Evolutionary conservation across 148 eudicot genomes (phyloP), one percentile per base, ranked within the genome.

Genomic region (Amaranthus hypochondriacus): DNA sequence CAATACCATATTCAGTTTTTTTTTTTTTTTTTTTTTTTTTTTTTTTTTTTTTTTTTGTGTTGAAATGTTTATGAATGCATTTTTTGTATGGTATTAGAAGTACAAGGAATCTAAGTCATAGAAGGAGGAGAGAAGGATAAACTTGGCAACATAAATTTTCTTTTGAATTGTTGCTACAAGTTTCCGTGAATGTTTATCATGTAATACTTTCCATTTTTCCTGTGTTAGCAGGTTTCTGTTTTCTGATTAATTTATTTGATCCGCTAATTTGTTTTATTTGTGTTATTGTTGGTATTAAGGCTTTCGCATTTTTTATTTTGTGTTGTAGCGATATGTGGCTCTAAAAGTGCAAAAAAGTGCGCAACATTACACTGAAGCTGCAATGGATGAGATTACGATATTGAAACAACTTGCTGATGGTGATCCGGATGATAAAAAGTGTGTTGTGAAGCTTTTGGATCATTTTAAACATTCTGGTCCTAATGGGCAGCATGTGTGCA

Each of bases 391-490:
- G 77, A 95, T 95, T 68, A 90, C 89, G 6, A 95, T 95, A 51
- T 75, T 95, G 78, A 88, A 92, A 68, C 92, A 92, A 82, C 85
- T 92, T 77, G 93, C 97, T 8, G 98, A 92, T 70, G 90, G 92
- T 56, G 98, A 95, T 62, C 90, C 89, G 54, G 93, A 83, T 46
- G 96, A 95, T 77, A 92, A 83, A 73, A 92, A 87, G 83, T 95
- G 93, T 78, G 98, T 92, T 56, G 98, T 95, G 63, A 90, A 95
- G 88, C 92, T 95, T 78, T 75, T 95, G 84, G 98, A 95, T 81
- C 89, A 95, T 76, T 92, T 95, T 56, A 95, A 95, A 86, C 98
- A 92, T 87, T 95, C 93, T 11, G 98, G 98, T 69, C 96, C 96
- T 14, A 92, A 95, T 78, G 98, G 98, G 68, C 93, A 95, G 74